These are phyloP conservation scores for Alternaria consortialis DNA, from an alignment of 2,329 filamentous ascomycete species.

Conservation along the genomic window DNA sequence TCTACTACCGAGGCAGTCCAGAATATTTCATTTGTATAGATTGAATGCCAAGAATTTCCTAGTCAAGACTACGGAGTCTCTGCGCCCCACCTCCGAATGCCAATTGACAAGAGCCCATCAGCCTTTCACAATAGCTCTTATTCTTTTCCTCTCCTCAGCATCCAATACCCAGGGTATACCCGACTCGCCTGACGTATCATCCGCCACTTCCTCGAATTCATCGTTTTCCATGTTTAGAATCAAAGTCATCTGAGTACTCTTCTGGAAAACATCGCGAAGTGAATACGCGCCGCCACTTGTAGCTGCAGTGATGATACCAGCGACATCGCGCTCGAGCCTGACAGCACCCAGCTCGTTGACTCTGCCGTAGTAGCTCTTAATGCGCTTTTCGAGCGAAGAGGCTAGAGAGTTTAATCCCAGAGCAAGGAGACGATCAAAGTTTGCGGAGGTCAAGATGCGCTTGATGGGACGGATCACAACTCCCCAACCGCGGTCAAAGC, in stretches of 20 bases:
- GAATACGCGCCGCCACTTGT: conserved; percentile 77
- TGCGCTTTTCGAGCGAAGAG: conserved; percentile 83
- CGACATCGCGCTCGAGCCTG: conserved; percentile 83
- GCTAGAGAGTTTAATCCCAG: conserved; percentile 78
- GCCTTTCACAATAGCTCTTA: conserved; percentile 70
- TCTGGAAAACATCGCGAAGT: conserved; percentile 78
- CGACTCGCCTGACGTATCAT: conserved; percentile 58
- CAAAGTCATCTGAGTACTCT: conserved; percentile 81
- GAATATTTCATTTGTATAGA: conserved; percentile 20
- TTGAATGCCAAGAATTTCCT: conserved; percentile 29
- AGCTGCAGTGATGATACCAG: conserved; percentile 71
- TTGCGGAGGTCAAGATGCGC: conserved; percentile 80
- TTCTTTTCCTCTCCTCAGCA: conserved; percentile 76
- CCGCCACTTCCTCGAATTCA: conserved; percentile 82
- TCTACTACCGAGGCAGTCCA: neutral
- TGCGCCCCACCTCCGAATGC: neutral
- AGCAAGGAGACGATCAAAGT: conserved; percentile 79
- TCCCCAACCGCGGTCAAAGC: conserved; percentile 88
- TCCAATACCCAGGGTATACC: conserved; percentile 77
- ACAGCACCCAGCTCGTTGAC: conserved; percentile 84
- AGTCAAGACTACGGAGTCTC: neutral
- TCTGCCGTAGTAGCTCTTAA: conserved; percentile 80
- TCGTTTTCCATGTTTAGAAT: conserved; percentile 95
- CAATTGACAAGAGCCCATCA: conserved; percentile 1
- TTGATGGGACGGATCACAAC: conserved; percentile 84